Base-by-base conservation (phyloP, 2,329 filamentous ascomycete species). In the Trichophyton schoenleinii region DNA sequence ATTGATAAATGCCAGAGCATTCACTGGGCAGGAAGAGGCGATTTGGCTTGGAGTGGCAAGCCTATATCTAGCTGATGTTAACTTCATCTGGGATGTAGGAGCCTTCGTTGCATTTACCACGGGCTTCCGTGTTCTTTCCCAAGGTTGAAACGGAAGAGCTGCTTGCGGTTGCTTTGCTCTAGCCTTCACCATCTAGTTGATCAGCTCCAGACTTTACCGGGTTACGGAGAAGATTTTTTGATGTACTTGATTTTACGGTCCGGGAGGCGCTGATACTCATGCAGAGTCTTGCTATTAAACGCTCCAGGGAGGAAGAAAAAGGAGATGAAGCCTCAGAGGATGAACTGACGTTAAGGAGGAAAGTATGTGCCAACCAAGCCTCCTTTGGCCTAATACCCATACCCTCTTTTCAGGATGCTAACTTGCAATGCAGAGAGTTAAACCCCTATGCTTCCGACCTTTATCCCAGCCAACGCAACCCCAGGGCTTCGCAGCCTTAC, bases 41-140 rank as follows among this genome's bases (percentile, higher is more conserved):
- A 8, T 48, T 18, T 22, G 44, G n/a, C 20, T 11, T 48, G 25
- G 8, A 48, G n/a, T 20, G 44, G 11, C 18, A 1, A 20, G 44
- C 5, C 20, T 48, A 22, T 20, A 20, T 38, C 63, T 55, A 28
- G 61, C 59, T 25, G 53, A 63, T 64, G 67, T 69, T 38, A 41
- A 64, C 53, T 53, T 46, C 31, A 42, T 22, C 25, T 60, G 44
- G 31, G 20, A 52, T 61, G 11, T 31, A 8, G 46, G 28, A 20
- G 38, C 3, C 9, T 6, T 38, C 49, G 28, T 52, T 15, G 61
- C 57, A 38, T 38, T 49, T 52, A 59, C 8, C 61, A 62, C 20
- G 18, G 15, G 22, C 44, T 11, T 20, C 44, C 20, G 44, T 48
- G 44, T 25, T 48, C 44, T 25, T 48, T 48, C 44, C 44, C 20